Base-by-base conservation (phyloP, 2,329 filamentous ascomycete genomes). In the Neofusicoccum laricinum region DNA sequence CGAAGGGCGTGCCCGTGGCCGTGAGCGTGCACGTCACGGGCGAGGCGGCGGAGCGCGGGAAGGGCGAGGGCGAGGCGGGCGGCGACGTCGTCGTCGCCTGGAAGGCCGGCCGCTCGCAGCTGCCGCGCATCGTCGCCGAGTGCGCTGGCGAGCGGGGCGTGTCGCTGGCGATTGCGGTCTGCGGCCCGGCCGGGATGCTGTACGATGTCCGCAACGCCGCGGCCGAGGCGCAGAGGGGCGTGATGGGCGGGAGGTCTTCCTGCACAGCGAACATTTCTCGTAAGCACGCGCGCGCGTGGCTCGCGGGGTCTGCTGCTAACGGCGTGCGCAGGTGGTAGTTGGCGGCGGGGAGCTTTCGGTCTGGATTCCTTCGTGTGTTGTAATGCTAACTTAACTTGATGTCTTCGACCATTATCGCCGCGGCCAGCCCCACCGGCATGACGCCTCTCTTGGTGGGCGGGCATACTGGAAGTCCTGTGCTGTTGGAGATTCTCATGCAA, bases 211-310 rank as follows among this genome's bases (percentile, higher is more conserved):
- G 62, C 19, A 67, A 67, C 34, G 66, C 66, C 15, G 64, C 57
- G 15, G 66, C 67, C 15, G 46, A 63, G 36, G 65, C 49, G 51
- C 64, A 68, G 51, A 36, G 7, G 19, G 34, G 21, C 2, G 61
- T 58, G 61, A 41, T 1, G 50, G 50, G 21, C n/a, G 55, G n/a
- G 65, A 67, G 55, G 66, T 68, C 4, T 67, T 64, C 30, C n/a
- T 68, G 21, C 66, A 68, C 45, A 64, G 41, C 12, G 66, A 68
- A 38, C 58, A 61, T 41, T 68, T 68, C 48, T 49, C 53, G 65
- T 66, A 38, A 66, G 66, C n/a, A n/a, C n/a, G n/a, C n/a, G n/a
- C n/a, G n/a, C n/a, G n/a, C n/a, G n/a, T n/a, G n/a, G n/a, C n/a
- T n/a, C n/a, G n/a, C n/a, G n/a, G n/a, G n/a, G n/a, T n/a, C n/a